Evolutionary conservation across 805 yeast species (phyloP), one percentile per base, ranked within the genome.

Genomic region (Kazachstania psychrophila): DNA sequence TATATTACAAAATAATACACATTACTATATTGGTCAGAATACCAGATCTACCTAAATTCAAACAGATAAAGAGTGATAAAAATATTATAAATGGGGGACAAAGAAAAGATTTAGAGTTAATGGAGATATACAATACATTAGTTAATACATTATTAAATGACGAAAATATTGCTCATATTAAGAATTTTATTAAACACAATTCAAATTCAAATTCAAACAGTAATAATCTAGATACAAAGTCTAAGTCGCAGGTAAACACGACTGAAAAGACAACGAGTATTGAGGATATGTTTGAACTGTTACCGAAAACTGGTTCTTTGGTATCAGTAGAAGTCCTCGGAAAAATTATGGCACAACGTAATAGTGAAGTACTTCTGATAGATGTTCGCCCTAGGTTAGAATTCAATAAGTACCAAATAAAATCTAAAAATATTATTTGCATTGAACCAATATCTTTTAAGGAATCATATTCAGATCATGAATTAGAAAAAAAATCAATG

Each of bases 371-470:
- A n/a, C n/a, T 88, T n/a, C 42, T 88, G 9, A 69, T 89, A 6
- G 97, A 89, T 54, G 69, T 77, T 28, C 65, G 96, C 46, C 63
- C 78, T 13, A 64, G 78, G 27, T 64, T 63, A 14, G 77, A 74
- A 25, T 87, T 70, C 51, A 71, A 74, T 32, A 61, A 64, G 29
- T 71, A 73, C 33, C 96, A 86, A 56, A 75, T 88, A 16, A 62
- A 70, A 10, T 61, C 74, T 18, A 59, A 63, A 3, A 73, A 80
- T 37, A 56, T 81, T 7, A 68, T 84, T 9, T 83, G 88, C 52
- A 69, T 88, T 14, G 95, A 85, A 36, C 96, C 96, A 0, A 66
- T 70, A 14, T 66, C 75, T 1, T 62, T 78, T 14, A 59, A 75
- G 36, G 54, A 59, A 1, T 60, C 63, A 8, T 72, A 73, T 50